Evolutionary conservation across 2,329 filamentous ascomycete genomes (phyloP).

Genomic region (Lachnellula subtilissima): DNA sequence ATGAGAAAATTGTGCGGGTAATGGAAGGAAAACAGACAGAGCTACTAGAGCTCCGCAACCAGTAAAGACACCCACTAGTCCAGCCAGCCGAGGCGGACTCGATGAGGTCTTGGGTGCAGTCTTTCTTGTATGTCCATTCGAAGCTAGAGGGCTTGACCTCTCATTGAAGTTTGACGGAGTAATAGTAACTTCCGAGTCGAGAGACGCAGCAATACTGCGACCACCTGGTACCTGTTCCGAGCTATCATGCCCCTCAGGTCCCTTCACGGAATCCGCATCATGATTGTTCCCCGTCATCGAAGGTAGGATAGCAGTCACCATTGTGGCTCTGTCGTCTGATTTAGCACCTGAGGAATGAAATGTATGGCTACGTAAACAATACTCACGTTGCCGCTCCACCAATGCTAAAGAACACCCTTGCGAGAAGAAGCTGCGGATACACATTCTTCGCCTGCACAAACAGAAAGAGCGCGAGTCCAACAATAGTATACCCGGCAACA

Average conservation of each 20-base stretch:
- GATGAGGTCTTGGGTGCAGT: constrained; percentile 31
- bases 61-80: constrained; percentile 87
- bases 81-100: constrained; percentile 64
- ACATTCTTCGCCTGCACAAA: constrained; percentile 84
- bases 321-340: constrained; percentile 58
- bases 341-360: constrained; percentile 8
- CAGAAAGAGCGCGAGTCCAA: constrained; percentile 69
- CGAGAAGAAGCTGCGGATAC: constrained; percentile 82
- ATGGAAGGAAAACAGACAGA: constrained; percentile 73
- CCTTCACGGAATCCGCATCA: constrained; percentile 22
- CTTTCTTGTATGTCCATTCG: constrained; percentile 11
- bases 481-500: constrained; percentile 75
- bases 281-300: constrained; percentile 50
- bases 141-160: constrained; percentile 2
- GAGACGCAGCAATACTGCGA: constrained; percentile 59
- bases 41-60: constrained; percentile 88
- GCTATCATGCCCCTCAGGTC: not conserved
- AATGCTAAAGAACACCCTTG: constrained; percentile 80
- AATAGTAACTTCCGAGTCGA: constrained; percentile 71
- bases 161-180: constrained; percentile 54
- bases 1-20: constrained; percentile 74
- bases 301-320: constrained; percentile 94
- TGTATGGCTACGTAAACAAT: not conserved
- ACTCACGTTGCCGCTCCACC: constrained; percentile 81
- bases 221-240: constrained; percentile 20